Conservation (phyloP, 345 rosid species). For the Arabis hirsuta region DNA sequence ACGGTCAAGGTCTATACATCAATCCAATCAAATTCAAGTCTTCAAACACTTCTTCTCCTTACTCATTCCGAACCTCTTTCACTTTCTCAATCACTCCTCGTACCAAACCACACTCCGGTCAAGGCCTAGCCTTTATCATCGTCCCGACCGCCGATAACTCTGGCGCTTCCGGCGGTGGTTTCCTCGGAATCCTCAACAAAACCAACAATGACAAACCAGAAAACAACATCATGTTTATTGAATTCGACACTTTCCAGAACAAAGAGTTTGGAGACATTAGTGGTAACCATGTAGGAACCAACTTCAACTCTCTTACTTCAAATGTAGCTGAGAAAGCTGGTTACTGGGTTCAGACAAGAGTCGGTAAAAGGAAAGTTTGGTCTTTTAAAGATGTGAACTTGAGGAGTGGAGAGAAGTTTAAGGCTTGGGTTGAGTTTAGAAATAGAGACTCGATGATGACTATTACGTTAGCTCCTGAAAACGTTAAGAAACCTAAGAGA, state of each 20-base stretch:
- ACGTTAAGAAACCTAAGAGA: slow-evolving; percentile 37
- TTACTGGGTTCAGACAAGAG: slow-evolving; percentile 41
- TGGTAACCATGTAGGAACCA: slow-evolving; percentile 51
- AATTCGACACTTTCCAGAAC: slow-evolving; percentile 41
- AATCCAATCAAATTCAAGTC: slow-evolving; percentile 36
- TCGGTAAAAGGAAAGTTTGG: slow-evolving; percentile 39
- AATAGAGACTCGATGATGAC: slow-evolving; percentile 28
- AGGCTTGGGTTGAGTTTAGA: slow-evolving; percentile 43
- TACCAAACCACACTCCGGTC: slow-evolving; percentile 37
- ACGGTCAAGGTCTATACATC: slow-evolving; percentile 36
- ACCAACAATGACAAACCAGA: slow-evolving; percentile 38
- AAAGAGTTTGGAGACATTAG: slow-evolving; percentile 40
- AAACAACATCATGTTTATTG: slow-evolving; percentile 37
- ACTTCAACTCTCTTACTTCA: slow-evolving; percentile 44
- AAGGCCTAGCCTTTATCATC: slow-evolving; percentile 44
- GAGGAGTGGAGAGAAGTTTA: slow-evolving; percentile 44
- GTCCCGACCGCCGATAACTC: slow-evolving; percentile 30
- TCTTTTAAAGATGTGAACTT: slow-evolving; percentile 39
- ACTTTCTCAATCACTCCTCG: slow-evolving; percentile 44
- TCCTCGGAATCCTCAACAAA: slow-evolving; percentile 46
- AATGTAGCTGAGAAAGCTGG: slow-evolving; percentile 39
- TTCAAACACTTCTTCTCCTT: slow-evolving; percentile 32
- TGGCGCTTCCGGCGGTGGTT: slow-evolving; percentile 35
- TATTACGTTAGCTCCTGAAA: slow-evolving; percentile 41
- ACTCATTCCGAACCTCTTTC: slow-evolving; percentile 38